These are phyloP conservation scores for Pythium aristosporum DNA, from an alignment of 352 stramenopile species.

Conservation along the genomic window DNA sequence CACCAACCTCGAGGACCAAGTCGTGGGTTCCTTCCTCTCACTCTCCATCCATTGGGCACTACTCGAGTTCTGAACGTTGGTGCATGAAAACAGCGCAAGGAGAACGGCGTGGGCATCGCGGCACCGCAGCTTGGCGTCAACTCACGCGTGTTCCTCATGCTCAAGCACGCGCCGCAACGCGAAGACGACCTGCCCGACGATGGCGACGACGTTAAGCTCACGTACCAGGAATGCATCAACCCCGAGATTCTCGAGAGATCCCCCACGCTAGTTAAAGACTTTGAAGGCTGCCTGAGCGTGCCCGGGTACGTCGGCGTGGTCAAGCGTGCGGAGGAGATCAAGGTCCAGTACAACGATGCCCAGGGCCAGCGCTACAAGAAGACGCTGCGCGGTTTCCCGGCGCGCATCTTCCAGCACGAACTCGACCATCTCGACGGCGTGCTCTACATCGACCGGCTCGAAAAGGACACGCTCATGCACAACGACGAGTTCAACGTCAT, in stretches of 20 bases:
- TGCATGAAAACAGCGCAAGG: slow-evolving; percentile 37
- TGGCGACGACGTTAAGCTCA: slow-evolving; percentile 25
- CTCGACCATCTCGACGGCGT: slow-evolving; percentile 78
- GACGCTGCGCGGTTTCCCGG: slow-evolving; percentile 71
- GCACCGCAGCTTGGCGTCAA: slow-evolving; percentile 77
- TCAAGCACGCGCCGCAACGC: slow-evolving; percentile 59
- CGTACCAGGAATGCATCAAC: slow-evolving; percentile 82
- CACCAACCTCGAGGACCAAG: slow-evolving; percentile 64
- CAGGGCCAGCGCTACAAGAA: slow-evolving; percentile 52
- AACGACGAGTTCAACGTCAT: slow-evolving; percentile 79
- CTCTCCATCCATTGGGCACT: neutral
- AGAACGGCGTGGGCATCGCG: slow-evolving; percentile 74
- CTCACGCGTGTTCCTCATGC: slow-evolving; percentile 81
- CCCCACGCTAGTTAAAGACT: slow-evolving; percentile 61
- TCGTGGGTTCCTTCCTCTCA: slow-evolving; percentile 28
- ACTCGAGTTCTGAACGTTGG: neutral
- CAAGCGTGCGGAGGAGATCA: slow-evolving; percentile 54
- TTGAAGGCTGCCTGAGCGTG: slow-evolving; percentile 84
- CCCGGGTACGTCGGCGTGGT: slow-evolving; percentile 81
- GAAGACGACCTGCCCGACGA: slow-evolving; percentile 47
- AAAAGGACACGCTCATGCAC: slow-evolving; percentile 71
- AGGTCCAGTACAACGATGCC: slow-evolving; percentile 59
- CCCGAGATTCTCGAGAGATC: slow-evolving; percentile 43
- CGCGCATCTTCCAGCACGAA: slow-evolving; percentile 84
- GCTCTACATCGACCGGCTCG: slow-evolving; percentile 74